Conservation (phyloP, 345 rosid species). For the Toxicodendron radicans region DNA sequence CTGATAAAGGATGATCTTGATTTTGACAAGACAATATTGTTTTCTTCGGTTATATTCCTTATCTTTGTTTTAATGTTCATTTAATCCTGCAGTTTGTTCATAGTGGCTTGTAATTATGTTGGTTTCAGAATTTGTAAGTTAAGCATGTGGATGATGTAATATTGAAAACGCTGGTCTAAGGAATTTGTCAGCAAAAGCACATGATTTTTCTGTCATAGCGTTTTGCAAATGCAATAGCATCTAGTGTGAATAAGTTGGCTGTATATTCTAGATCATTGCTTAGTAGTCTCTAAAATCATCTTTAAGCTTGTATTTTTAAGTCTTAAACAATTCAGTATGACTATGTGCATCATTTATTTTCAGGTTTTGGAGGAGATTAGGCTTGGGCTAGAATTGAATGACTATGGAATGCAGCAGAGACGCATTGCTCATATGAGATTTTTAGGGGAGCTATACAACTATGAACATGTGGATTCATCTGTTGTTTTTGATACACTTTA, state of each 20-base stretch:
- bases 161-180: neutral
- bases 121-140: neutral
- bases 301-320: too few relatives aligned
- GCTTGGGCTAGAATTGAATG: constrained; percentile 91
- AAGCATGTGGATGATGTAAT: neutral
- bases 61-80: too few relatives aligned
- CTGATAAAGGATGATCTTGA: neutral
- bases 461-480: constrained; percentile 95
- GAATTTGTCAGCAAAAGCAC: neutral
- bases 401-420: constrained; percentile 95
- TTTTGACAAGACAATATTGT: neutral
- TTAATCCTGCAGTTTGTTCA: neutral
- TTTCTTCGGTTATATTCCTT: neutral
- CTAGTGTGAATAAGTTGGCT: too few relatives aligned
- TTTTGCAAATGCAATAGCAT: too few relatives aligned
- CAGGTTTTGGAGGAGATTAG: constrained; percentile 99
- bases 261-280: too few relatives aligned
- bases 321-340: neutral
- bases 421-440: constrained; percentile 96
- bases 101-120: neutral
- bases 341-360: constrained; percentile 23
- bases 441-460: constrained; percentile 97
- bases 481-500: constrained; percentile 94
- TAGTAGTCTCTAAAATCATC: too few relatives aligned
- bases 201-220: too few relatives aligned